Evolutionary conservation across 495 filamentous ascomycete genomes (phyloP), one percentile per base, ranked within the genome.

Genomic region (Choiromyces venosus): DNA sequence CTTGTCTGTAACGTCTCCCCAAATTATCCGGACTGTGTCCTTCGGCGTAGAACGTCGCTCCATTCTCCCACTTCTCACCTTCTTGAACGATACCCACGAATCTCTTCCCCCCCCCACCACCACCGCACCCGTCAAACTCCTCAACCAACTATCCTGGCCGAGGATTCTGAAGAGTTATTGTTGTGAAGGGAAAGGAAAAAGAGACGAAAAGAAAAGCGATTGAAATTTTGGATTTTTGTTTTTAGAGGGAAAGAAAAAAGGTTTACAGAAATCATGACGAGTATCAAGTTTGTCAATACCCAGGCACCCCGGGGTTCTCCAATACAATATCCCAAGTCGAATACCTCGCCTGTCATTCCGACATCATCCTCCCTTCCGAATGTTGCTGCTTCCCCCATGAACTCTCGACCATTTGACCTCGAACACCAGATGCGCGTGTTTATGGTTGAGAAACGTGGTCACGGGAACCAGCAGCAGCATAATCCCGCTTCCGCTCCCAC

Each of bases 361-460:
- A 33, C 25, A 4, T 33, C 52, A 25, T 61, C 52, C 1, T 33
- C 52, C 52, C 52, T 61, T 33, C 52, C 52, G 1, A 61, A 61
- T 61, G 25, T 33, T 29, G 10, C 25, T 33, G 12, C 52, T 61
- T 61, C 52, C 25, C 33, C 52, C 52, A 33, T 7, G 0, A 61
- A 33, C 25, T 71, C 68, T 21, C 69, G 52, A 37, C 42, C 70
- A 1, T 77, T 67, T 29, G 74, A 73, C 35, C 40, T 77, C 6
- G 75, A 77, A 37, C 74, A 70, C 14, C 75, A 77, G 65, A 77
- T 77, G 69, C 75, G 75, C 10, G 33, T 66, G 12, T 77, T 77
- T 46, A 73, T 77, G 42, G 74, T 76, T 12, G 75, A 77, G 46
- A 77, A 77, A 33, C 75, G 75, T 37, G 33, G 66, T 6, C 40